Base-by-base conservation (phyloP, 1,139 yeast genomes). In the Diutina sp. region DNA sequence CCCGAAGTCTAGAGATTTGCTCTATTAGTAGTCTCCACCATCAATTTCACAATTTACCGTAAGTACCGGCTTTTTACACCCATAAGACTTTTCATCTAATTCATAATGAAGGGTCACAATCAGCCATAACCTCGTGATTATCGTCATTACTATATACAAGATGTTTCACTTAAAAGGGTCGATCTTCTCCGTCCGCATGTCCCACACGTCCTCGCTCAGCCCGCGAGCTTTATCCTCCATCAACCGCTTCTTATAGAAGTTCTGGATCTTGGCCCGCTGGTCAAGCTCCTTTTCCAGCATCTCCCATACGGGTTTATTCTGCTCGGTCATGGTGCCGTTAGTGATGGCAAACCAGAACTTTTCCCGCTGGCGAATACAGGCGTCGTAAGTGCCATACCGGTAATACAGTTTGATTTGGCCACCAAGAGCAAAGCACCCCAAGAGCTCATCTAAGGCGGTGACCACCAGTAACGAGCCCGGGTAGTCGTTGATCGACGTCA, bases 401-500 rank as follows among this genome's bases (percentile, higher is more conserved):
- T 91, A 91, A 65, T 87, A 85, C 68, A 86, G 80, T 60, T 93
- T 80, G 38, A 87, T 72, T 67, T 90, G 97, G 0, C 97, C 97
- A 1, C 97, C 97, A 2, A 90, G 66, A 0, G 97, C 87, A 72
- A 88, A 90, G 67, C 98, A 91, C 55, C 82, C 85, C 55, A 90
- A 78, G 46, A 91, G 73, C 65, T 89, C 96, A 68, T 91, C 96
- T 68, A 91, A 84, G 0, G 95, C 95, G 50, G 91, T 88, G 56
- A 86, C 73, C 21, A 75, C 66, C 12, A 77, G 69, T 57, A 76
- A 62, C 45, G 70, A 69, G 12, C 69, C 65, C 2, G 80, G 80
- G 57, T 70, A 76, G 44, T 65, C 60, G 57, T 72, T 69, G 21
- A 18, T 32, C 25, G 44, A n/a, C 44, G 41, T 32, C n/a, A 29